Evolutionary conservation across 2,329 filamentous ascomycete species (phyloP).

Genomic region (Coniochaeta sp.): DNA sequence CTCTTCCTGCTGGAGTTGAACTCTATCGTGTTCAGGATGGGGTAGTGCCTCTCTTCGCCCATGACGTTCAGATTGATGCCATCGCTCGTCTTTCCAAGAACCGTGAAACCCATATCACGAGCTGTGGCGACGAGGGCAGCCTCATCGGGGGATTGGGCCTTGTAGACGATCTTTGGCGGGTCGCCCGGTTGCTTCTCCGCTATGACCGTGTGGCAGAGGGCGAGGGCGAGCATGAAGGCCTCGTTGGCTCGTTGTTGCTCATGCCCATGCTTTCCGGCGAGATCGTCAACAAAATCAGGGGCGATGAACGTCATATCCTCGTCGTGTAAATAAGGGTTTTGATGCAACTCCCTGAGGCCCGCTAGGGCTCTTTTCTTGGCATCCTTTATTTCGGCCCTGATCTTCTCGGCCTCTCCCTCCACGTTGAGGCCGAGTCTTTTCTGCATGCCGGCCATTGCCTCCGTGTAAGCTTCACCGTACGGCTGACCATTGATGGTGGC

Average conservation of each 20-base stretch:
- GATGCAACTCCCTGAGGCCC: conserved; percentile 66
- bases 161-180: conserved; percentile 85
- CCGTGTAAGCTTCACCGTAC: conserved; percentile 96
- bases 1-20: conserved; percentile 96
- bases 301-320: conserved; percentile 89
- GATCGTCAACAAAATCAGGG: conserved; percentile 78
- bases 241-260: conserved; percentile 74
- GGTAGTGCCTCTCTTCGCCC: conserved; percentile 78
- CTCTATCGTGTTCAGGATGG: conserved; percentile 88
- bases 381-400: conserved; percentile 68
- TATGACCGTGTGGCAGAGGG: conserved; percentile 95
- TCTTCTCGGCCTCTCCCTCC: conserved; percentile 68
- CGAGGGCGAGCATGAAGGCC: conserved; percentile 89
- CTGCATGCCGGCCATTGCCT: conserved; percentile 94
- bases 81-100: conserved; percentile 71
- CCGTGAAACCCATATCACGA: conserved; percentile 90
- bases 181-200: conserved; percentile 87
- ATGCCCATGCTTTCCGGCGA: conserved; percentile 67
- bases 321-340: conserved; percentile 87
- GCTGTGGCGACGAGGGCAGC: conserved; percentile 91
- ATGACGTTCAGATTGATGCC: conserved; percentile 81
- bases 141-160: conserved; percentile 95
- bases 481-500: conserved; percentile 92
- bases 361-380: conserved; percentile 68
- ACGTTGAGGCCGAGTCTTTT: conserved; percentile 83